These are phyloP conservation scores for Sporopachydermia cereana DNA, from an alignment of 1,139 yeast species.

Conservation along the genomic window DNA sequence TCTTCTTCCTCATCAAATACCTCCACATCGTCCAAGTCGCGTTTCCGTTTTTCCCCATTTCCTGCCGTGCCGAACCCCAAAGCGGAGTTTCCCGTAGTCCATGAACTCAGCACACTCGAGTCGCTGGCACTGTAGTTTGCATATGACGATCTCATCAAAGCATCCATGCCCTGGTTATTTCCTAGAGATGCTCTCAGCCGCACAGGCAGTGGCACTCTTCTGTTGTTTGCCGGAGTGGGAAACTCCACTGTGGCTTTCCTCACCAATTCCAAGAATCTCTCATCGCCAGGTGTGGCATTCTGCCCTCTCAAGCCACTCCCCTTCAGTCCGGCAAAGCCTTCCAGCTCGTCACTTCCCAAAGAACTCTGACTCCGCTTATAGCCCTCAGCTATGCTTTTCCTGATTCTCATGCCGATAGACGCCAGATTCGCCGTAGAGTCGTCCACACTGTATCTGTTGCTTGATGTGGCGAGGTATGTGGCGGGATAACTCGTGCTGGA, in stretches of 20 bases:
- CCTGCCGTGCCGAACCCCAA: conserved; percentile 14
- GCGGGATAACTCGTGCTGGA: conserved; percentile 17
- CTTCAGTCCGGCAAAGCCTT: conserved; percentile 10
- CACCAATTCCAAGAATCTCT: background rate
- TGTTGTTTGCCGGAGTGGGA: conserved; percentile 11
- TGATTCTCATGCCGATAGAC: conserved; percentile 57
- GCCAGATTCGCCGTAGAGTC: conserved; percentile 25
- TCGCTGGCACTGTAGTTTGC: conserved; percentile 3
- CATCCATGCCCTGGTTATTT: conserved; percentile 27
- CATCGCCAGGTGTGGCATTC: conserved; percentile 6
- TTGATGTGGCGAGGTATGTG: conserved; percentile 2
- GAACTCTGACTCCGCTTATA: conserved; percentile 27
- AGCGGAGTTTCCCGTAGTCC: conserved; percentile 16
- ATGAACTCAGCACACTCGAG: conserved; percentile 6
- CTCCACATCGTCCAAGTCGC: conserved; percentile 4
- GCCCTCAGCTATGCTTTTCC: conserved; percentile 57
- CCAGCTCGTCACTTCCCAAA: conserved; percentile 11
- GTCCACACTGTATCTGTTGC: background rate
- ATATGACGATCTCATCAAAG: conserved; percentile 22
- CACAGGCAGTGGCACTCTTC: conserved; percentile 45
- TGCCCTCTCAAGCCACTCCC: conserved; percentile 5
- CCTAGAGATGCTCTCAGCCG: conserved; percentile 13
- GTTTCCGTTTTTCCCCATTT: conserved; percentile 4
- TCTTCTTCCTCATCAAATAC: background rate
- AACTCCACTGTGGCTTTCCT: conserved; percentile 2